Evolutionary conservation across 179 eudicot species (phyloP).

Genomic region (Monotropa hypopitys): DNA sequence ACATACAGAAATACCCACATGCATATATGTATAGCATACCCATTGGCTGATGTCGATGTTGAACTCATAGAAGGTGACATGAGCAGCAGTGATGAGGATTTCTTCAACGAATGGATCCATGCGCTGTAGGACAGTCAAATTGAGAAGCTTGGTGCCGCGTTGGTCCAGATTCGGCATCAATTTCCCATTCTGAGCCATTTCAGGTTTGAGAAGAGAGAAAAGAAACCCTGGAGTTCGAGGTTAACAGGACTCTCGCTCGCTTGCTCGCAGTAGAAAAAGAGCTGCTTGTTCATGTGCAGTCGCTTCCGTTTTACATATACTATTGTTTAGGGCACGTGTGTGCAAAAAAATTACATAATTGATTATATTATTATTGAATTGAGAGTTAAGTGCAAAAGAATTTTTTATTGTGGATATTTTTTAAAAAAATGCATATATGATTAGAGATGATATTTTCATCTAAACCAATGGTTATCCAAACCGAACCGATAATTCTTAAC

Average conservation of each 20-base stretch:
- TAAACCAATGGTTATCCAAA: no score
- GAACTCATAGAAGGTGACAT: slow-evolving; percentile 81
- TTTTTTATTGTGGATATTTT: no score
- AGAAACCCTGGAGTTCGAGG: slow-evolving; percentile 3
- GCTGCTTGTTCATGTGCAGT: neutral
- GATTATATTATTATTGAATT: no score
- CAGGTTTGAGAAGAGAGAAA: neutral
- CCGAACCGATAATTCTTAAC: no score
- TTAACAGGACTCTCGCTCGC: neutral
- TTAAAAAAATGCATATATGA: no score
- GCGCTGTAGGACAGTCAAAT: slow-evolving; percentile 72
- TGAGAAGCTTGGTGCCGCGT: slow-evolving; percentile 64
- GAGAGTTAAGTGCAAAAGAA: no score
- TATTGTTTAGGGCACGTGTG: no score
- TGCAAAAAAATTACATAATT: no score
- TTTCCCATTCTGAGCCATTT: slow-evolving; percentile 63
- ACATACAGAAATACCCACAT: neutral
- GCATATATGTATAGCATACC: slow-evolving; percentile 27
- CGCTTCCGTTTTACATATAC: neutral
- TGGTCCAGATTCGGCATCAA: slow-evolving; percentile 79
- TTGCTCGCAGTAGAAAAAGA: neutral
- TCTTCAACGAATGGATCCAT: slow-evolving; percentile 69
- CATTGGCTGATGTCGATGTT: slow-evolving; percentile 77
- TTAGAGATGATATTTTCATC: no score
- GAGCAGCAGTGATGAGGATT: slow-evolving; percentile 82